Conservation (phyloP, 116 monocot species). For the Dioscorea cayenensis region DNA sequence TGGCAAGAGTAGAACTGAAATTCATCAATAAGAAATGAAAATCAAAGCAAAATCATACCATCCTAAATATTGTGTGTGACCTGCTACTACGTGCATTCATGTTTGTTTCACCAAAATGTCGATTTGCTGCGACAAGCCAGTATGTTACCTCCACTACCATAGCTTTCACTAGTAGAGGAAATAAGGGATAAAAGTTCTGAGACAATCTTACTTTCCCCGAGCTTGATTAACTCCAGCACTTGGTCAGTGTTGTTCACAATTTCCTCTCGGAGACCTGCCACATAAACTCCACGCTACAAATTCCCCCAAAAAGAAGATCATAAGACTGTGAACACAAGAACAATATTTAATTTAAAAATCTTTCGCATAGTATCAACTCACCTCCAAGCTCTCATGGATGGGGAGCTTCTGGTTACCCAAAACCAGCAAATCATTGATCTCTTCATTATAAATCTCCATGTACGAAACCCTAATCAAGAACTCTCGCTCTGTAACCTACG, state of each 20-base stretch:
- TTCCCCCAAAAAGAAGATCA: not conserved
- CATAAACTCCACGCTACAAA: constrained; percentile 73
- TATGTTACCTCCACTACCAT: not conserved
- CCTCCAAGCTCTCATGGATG: constrained; percentile 94
- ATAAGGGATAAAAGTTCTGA: not conserved
- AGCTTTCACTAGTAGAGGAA: not conserved
- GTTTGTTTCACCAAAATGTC: constrained; percentile 94
- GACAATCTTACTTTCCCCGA: constrained; percentile 62
- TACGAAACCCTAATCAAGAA: constrained; percentile 93
- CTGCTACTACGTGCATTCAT: constrained; percentile 91
- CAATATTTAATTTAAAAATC: not conserved
- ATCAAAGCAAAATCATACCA: constrained; percentile 41
- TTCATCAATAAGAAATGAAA: not conserved
- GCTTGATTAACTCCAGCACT: constrained; percentile 77
- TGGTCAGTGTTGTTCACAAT: constrained; percentile 80
- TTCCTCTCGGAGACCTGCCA: constrained; percentile 84
- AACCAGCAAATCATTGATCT: constrained; percentile 83
- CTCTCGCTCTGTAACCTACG: constrained; percentile 60
- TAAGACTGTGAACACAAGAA: not conserved
- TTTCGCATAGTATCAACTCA: constrained; percentile 13
- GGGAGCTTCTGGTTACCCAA: constrained; percentile 72
- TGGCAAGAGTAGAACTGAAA: not conserved
- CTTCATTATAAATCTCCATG: constrained; percentile 99
- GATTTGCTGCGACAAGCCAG: constrained; percentile 50
- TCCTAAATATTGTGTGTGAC: constrained; percentile 96